These are phyloP conservation scores for Monilinia polystroma DNA, from an alignment of 2,329 filamentous ascomycete species.

Conservation along the genomic window DNA sequence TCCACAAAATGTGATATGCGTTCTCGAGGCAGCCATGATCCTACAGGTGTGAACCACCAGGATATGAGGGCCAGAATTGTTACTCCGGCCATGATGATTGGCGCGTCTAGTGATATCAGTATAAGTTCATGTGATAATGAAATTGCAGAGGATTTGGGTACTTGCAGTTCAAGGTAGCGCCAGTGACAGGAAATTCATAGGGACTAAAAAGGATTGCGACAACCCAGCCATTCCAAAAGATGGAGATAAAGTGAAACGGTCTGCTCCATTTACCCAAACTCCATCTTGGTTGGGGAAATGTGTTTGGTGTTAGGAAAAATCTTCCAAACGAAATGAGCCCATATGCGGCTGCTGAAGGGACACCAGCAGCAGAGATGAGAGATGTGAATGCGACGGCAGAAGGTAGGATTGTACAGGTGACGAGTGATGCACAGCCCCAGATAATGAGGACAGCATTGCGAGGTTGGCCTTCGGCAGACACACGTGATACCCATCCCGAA, in stretches of 20 bases:
- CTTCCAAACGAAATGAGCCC: slow-evolving; percentile 26
- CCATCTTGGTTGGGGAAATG: slow-evolving; percentile 24
- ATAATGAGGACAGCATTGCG: slow-evolving; percentile 27
- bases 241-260: slow-evolving; percentile 23
- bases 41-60: slow-evolving; percentile 25
- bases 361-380: slow-evolving; percentile 26
- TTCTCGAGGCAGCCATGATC: slow-evolving; percentile 20
- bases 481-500: slow-evolving; percentile 22
- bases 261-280: slow-evolving; percentile 25
- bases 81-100: slow-evolving; percentile 27
- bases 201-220: slow-evolving; percentile 26
- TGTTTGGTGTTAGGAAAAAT: slow-evolving; percentile 25
- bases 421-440: slow-evolving; percentile 22
- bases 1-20: slow-evolving; percentile 24
- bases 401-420: slow-evolving; percentile 26
- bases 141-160: background rate
- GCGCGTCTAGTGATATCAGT: slow-evolving; percentile 20
- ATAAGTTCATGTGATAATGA: background rate
- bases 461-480: slow-evolving; percentile 25
- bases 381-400: slow-evolving; percentile 26
- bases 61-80: slow-evolving; percentile 25
- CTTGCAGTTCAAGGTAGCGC: slow-evolving; percentile 19
- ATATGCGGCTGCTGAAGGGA: slow-evolving; percentile 26
- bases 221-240: slow-evolving; percentile 28
- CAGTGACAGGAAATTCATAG: slow-evolving; percentile 19